phyloP scores from a whole-genome alignment of 1,284 basidiomycete genomes.

The Limonomyces culmigenus region DNA sequence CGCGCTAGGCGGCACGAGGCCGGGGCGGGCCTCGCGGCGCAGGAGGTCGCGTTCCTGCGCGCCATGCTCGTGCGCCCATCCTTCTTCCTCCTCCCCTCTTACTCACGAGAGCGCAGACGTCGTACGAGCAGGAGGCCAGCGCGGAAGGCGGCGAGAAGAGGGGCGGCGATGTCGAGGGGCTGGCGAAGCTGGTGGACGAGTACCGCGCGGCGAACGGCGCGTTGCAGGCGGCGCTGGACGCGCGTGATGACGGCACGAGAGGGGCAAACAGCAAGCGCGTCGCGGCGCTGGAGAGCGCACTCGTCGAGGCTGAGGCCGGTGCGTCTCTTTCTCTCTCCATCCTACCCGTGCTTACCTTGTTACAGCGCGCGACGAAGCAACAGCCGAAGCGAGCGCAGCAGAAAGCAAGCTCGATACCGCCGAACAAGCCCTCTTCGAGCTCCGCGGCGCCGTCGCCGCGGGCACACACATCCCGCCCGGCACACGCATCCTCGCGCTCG shows the following conservation, averaged over 20 bases:
- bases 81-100: neutral
- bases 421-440: slow-evolving; percentile 58
- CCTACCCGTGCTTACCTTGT: neutral
- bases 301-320: slow-evolving; percentile 15
- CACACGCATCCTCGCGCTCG: slow-evolving; percentile 50
- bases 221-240: neutral
- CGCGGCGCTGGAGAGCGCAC: slow-evolving; percentile 22
- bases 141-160: slow-evolving; percentile 39
- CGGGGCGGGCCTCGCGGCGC: slow-evolving; percentile 27
- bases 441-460: slow-evolving; percentile 56
- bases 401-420: slow-evolving; percentile 43
- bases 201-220: slow-evolving; percentile 25
- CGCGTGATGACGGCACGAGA: neutral
- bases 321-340: neutral
- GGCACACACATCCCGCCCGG: slow-evolving; percentile 65
- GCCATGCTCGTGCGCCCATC: slow-evolving; percentile 37
- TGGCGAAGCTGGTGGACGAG: slow-evolving; percentile 37
- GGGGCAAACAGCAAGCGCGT: neutral
- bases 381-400: slow-evolving; percentile 8
- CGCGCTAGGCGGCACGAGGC: slow-evolving; percentile 27
- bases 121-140: too few relatives aligned
- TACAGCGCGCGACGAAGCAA: slow-evolving; percentile 14
- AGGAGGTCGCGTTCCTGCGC: slow-evolving; percentile 45
- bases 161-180: slow-evolving; percentile 27
- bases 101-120: slow-evolving; percentile 41